phyloP scores from a whole-genome alignment of 2,329 filamentous ascomycete species.

The Neopestalotiopsis sp. region DNA sequence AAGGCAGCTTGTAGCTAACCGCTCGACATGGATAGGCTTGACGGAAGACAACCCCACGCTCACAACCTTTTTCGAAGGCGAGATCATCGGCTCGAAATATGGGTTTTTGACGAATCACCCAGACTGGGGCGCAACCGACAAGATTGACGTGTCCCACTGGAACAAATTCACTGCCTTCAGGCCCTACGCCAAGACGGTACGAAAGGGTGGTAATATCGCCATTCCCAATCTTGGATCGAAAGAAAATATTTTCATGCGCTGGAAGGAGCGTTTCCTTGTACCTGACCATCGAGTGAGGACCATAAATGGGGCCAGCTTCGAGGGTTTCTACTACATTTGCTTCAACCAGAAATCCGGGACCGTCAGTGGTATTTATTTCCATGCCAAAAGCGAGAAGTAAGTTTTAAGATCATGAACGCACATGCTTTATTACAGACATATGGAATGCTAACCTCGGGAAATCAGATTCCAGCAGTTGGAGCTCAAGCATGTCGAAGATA shows the following conservation, averaged over 20 bases:
- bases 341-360: conserved; percentile 90
- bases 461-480: conserved; percentile 89
- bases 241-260: conserved; percentile 97
- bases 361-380: conserved; percentile 95
- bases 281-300: conserved; percentile 91
- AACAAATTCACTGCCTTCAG: conserved; percentile 86
- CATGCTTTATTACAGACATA: too few species aligned
- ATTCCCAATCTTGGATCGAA: conserved; percentile 76
- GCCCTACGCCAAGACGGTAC: conserved; percentile 68
- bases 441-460: background rate
- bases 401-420: conserved; percentile 40
- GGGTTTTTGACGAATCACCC: conserved; percentile 90
- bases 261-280: conserved; percentile 98
- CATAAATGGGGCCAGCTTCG: conserved; percentile 93
- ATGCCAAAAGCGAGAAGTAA: conserved; percentile 96
- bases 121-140: conserved; percentile 89
- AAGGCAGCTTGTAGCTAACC: background rate
- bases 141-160: conserved; percentile 94
- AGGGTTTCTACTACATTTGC: conserved; percentile 99
- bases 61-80: conserved; percentile 97
- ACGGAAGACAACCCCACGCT: conserved; percentile 97
- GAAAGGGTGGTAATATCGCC: conserved; percentile 56
- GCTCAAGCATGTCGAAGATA: conserved; percentile 84
- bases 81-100: conserved; percentile 95
- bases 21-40: conserved; percentile 64